Base-by-base conservation (phyloP, 176 grass and related monocot genomes). In the Chloris gayana region DNA sequence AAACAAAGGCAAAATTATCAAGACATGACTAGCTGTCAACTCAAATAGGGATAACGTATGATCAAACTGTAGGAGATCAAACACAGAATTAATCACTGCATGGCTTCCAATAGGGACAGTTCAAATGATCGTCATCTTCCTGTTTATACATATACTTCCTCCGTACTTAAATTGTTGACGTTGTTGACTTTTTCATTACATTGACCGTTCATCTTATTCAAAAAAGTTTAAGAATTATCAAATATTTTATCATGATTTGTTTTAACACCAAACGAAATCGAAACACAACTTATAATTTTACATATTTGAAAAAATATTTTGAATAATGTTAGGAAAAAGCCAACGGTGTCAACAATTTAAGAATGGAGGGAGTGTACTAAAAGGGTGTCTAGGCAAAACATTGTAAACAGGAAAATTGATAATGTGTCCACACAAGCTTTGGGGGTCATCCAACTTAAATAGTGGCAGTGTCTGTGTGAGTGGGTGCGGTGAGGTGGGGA, bases 1-100 rank as follows among this genome's bases (percentile, higher is more conserved):
- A 85, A 50, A 78, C 24, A 70, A 53, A 30, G 33, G 75, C 54
- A 75, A 11, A 53, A 51, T 64, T 25, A 79, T 69, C 41, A 5
- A 53, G 53, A 70, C 13, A 30, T 26, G 14, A 64, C 72, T 41
- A 32, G 42, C 33, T 72, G 64, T 33, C 56, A 85, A 41, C 24
- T 79, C 1, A 72, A 70, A 64, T 50, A 60, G 67, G n/a, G 31
- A 63, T 29, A 69, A 14, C 14, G 21, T 17, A 72, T 70, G 4
- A 72, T 38, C 42, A 78, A 50, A 6, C 38, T 64, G 68, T 75
- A 63, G 11, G 62, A 78, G 24, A 54, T 9, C 46, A 22, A 61
- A 70, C 5, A 30, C 12, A 6, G 32, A 78, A 38, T 42, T 25
- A 44, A 78, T 45, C 71, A 63, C 45, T 31, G 39, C 24, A 41